Evolutionary conservation across 1,284 basidiomycete genomes (phyloP).

Genomic region (Ceratobasidium sp.): DNA sequence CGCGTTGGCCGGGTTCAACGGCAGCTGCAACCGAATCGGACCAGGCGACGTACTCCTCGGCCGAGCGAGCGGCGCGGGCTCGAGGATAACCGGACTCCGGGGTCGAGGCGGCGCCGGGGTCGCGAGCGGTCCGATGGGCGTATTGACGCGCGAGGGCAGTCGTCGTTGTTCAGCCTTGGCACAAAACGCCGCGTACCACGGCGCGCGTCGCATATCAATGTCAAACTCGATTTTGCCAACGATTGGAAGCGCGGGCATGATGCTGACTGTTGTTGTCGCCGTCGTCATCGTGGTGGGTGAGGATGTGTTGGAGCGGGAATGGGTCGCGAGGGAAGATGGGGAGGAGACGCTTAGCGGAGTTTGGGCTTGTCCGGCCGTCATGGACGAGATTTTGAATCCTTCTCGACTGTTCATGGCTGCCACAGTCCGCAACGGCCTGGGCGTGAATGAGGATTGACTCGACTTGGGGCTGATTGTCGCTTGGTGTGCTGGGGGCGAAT

Average conservation of each 20-base stretch:
- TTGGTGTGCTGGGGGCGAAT: slow-evolving; percentile 33
- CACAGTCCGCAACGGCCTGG: slow-evolving; percentile 19
- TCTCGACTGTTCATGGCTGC: slow-evolving; percentile 23
- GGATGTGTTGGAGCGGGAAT: slow-evolving; percentile 52
- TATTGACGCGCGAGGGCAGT: slow-evolving; percentile 18
- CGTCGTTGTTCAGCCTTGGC: slow-evolving; percentile 12
- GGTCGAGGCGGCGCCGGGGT: slow-evolving; percentile 1
- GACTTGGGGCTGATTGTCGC: slow-evolving; percentile 21
- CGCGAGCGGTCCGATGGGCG: slow-evolving; percentile 18
- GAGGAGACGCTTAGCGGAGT: slow-evolving; percentile 53
- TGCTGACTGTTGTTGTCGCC: slow-evolving; percentile 70
- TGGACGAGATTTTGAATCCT: not conserved
- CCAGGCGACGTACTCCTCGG: slow-evolving; percentile 18
- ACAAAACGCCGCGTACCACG: slow-evolving; percentile 72
- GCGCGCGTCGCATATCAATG: slow-evolving; percentile 73
- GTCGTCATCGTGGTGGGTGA: slow-evolving; percentile 46
- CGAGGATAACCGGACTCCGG: slow-evolving; percentile 7
- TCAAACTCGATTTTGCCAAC: slow-evolving; percentile 90
- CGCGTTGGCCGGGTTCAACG: slow-evolving; percentile 25
- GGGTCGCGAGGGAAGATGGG: slow-evolving; percentile 64
- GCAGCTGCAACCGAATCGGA: slow-evolving; percentile 24
- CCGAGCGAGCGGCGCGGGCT: slow-evolving; percentile 5
- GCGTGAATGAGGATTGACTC: slow-evolving; percentile 13
- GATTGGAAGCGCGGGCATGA: slow-evolving; percentile 71
- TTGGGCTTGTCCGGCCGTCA: not conserved